Evolutionary conservation across 768 basidiomycete species (phyloP).

Genomic region (Glaciozyma martinii): DNA sequence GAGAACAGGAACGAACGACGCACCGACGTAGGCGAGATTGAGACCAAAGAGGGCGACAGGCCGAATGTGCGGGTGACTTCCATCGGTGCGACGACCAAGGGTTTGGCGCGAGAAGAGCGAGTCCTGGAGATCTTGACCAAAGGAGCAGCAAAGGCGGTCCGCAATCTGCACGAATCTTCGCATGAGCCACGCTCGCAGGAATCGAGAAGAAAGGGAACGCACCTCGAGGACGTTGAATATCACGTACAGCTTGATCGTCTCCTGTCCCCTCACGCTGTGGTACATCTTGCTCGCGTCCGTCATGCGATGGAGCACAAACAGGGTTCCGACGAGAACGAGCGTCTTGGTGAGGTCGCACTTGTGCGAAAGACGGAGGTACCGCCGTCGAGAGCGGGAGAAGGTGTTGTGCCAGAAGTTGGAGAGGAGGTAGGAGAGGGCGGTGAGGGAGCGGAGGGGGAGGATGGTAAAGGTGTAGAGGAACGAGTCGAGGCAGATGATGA

Average conservation of each 20-base stretch:
- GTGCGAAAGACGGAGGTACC: slow-evolving; percentile 65
- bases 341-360: slow-evolving; percentile 86
- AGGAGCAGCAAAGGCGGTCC: slow-evolving; percentile 85
- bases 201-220: slow-evolving; percentile 35
- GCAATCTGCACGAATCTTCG: slow-evolving; percentile 58
- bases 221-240: slow-evolving; percentile 98
- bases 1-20: slow-evolving; percentile 33
- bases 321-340: slow-evolving; percentile 62
- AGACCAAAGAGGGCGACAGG: slow-evolving; percentile 77
- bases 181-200: neutral
- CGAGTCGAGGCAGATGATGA: slow-evolving; percentile 86
- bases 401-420: slow-evolving; percentile 40
- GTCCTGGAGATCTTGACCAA: slow-evolving; percentile 95
- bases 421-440: slow-evolving; percentile 51
- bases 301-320: slow-evolving; percentile 64
- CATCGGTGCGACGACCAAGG: slow-evolving; percentile 51
- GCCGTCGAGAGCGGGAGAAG: slow-evolving; percentile 33
- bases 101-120: slow-evolving; percentile 92
- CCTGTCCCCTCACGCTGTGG: slow-evolving; percentile 92
- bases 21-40: slow-evolving; percentile 73
- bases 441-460: slow-evolving; percentile 73
- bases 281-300: slow-evolving; percentile 98
- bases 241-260: slow-evolving; percentile 97
- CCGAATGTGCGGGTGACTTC: slow-evolving; percentile 53
- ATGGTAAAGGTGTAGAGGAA: slow-evolving; percentile 98